Evolutionary conservation across 306 rosid genomes (phyloP).

Genomic region (Ziziphus jujuba): DNA sequence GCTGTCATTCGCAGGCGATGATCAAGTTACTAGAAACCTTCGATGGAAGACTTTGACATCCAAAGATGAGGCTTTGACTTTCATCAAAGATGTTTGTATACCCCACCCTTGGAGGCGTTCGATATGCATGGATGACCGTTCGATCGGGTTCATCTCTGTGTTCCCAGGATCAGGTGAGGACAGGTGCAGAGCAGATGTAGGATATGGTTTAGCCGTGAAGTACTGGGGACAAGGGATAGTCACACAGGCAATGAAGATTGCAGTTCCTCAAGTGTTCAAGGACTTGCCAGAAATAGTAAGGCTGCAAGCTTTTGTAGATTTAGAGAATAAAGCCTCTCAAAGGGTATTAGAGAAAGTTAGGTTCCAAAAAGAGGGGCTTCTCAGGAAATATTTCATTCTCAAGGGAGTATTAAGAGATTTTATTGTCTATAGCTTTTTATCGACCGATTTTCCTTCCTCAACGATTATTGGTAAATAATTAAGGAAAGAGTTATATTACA

Average conservation of each 20-base stretch:
- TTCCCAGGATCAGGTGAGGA: constrained; percentile 41
- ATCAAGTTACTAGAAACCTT: constrained; percentile 33
- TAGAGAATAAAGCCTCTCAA: constrained; percentile 54
- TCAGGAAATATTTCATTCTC: constrained; percentile 42
- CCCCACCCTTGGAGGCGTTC: constrained; percentile 66
- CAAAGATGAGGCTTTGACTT: constrained; percentile 50
- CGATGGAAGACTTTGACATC: constrained; percentile 43
- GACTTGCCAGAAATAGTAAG: constrained; percentile 49
- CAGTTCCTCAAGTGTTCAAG: constrained; percentile 40
- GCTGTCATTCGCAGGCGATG: constrained; percentile 59
- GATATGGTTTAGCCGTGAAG: constrained; percentile 44
- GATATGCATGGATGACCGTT: constrained; percentile 48
- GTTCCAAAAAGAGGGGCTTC: constrained; percentile 54
- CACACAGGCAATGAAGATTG: constrained; percentile 41
- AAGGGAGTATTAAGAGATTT: constrained; percentile 46
- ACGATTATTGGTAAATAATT: too few relatives aligned
- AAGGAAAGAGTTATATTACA: too few relatives aligned
- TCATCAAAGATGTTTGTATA: constrained; percentile 55
- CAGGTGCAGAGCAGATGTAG: constrained; percentile 46
- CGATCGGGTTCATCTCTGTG: constrained; percentile 41
- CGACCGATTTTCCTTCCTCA: constrained; percentile 31
- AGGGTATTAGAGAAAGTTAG: constrained; percentile 69
- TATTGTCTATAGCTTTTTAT: constrained; percentile 38
- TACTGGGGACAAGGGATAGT: constrained; percentile 61
- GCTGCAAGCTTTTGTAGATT: constrained; percentile 38